Base-by-base conservation (phyloP, 2,329 filamentous ascomycete species). In the Purpureocillium takamizusanense region DNA sequence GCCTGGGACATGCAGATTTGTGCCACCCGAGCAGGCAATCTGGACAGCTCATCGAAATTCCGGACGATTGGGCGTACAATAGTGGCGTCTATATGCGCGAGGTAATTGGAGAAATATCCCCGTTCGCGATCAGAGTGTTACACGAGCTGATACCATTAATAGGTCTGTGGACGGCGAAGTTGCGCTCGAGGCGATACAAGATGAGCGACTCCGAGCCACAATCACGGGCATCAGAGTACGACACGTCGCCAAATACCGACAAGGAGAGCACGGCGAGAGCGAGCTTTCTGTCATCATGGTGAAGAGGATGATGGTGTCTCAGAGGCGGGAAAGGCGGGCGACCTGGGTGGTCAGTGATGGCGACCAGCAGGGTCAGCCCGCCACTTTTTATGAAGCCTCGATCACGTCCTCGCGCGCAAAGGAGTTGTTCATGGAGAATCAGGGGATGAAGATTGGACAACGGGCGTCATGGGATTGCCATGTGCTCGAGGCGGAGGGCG, bases 1-100 rank as follows among this genome's bases (percentile, higher is more conserved):
- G 50, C 56, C 1, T 61, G 58, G 58, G 58, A 60, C 34, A 40
- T 61, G 21, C 51, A 55, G 13, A 36, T 58, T 12, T 42, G 40
- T n/a, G 39, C 47, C 9, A 46, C 39, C 5, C 48, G 44, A 6
- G 41, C 42, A 1, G 34, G 31, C 12, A 34, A 42, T 13, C 39
- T 44, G 29, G 28, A 40, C 4, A 33, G 38, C 10, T 46, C 51
- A 4, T 18, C 40, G 7, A 39, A 25, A 4, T 46, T 55, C 17
- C 36, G 30, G 28, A 15, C 14, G 4, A 51, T 55, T 35, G 48
- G 50, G 12, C 14, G 43, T 12, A 40, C 35, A 1, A 31, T 59
- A 7, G 43, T 54, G 2, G 38, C 41, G 7, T 50, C 52, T 6
- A 35, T 57, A 21, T 38, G 32, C 4, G 40, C 55, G 9, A 39